These are phyloP conservation scores for Vigna mungo DNA, from an alignment of 306 rosid species.

Conservation along the genomic window DNA sequence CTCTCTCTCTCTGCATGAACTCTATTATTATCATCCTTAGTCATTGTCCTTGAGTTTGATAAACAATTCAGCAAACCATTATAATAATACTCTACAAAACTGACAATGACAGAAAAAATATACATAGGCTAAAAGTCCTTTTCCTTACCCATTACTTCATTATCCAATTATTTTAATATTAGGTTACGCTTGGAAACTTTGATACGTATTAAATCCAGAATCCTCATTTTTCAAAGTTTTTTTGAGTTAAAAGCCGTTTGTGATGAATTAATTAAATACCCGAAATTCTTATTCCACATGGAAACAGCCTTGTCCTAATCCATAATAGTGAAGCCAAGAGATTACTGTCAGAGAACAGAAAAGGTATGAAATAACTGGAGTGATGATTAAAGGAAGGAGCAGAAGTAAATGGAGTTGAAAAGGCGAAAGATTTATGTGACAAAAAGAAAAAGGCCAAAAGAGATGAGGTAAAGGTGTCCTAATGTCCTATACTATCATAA, in stretches of 20 bases:
- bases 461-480: constrained; percentile 34
- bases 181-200: constrained; percentile 45
- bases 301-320: constrained; percentile 39
- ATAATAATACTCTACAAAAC: constrained; percentile 22
- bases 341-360: constrained; percentile 30
- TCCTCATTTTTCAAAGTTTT: constrained; percentile 42
- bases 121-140: constrained; percentile 48
- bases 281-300: constrained; percentile 31
- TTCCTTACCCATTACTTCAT: constrained; percentile 50
- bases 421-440: constrained; percentile 37
- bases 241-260: constrained; percentile 20
- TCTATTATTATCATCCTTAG: constrained; percentile 26
- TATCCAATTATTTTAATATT: constrained; percentile 48
- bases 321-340: constrained; percentile 38
- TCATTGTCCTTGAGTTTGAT: constrained; percentile 33
- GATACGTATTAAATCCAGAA: constrained; percentile 45
- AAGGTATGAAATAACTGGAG: constrained; percentile 44
- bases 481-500: constrained; percentile 26
- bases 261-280: constrained; percentile 35
- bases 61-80: constrained; percentile 41
- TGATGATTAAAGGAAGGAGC: constrained; percentile 45
- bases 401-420: constrained; percentile 43
- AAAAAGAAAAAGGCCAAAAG: constrained; percentile 38
- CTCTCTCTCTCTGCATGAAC: constrained; percentile 32
- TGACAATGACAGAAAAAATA: constrained; percentile 46